Evolutionary conservation across 1,284 basidiomycete species (phyloP).

Genomic region (Fomitopsis pinicola): DNA sequence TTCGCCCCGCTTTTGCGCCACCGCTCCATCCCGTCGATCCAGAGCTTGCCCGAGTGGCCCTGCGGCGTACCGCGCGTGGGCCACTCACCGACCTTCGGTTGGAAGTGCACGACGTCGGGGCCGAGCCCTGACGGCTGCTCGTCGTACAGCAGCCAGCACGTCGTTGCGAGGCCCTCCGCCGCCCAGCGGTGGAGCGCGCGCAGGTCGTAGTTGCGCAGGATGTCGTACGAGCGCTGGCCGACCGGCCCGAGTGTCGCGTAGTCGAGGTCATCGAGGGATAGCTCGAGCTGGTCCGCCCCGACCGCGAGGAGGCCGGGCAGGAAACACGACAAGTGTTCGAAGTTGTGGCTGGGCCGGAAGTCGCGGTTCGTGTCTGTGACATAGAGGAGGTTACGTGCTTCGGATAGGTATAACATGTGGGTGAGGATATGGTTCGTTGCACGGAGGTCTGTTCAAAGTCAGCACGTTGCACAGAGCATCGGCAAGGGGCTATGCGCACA

Average conservation of each 20-base stretch:
- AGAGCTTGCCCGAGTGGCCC: conserved; percentile 25
- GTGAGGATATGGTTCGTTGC: conserved; percentile 58
- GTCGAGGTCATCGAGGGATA: conserved; percentile 50
- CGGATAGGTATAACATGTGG: conserved; percentile 63
- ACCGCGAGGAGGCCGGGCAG: conserved; percentile 41
- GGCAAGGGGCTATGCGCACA: conserved; percentile 39
- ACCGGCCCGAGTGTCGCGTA: conserved; percentile 31
- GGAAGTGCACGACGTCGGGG: conserved; percentile 51
- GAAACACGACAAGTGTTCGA: conserved; percentile 35
- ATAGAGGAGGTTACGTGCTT: conserved; percentile 63
- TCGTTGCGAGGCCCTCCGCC: conserved; percentile 62
- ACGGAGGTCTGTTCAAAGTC: conserved; percentile 46
- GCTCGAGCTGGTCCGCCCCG: conserved; percentile 56
- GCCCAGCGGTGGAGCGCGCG: conserved; percentile 57
- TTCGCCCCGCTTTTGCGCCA: conserved; percentile 42
- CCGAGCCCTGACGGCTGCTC: conserved; percentile 60
- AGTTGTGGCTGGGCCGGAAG: conserved; percentile 41
- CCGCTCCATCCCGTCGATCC: conserved; percentile 49
- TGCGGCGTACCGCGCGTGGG: neutral
- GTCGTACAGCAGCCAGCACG: conserved; percentile 62
- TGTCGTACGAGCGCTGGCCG: conserved; percentile 17
- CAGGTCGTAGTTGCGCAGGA: conserved; percentile 35
- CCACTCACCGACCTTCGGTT: conserved; percentile 9
- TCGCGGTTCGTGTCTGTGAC: conserved; percentile 50
- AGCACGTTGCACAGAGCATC: neutral